Percentiles rank a stretch among this genome's conserved stretches.
Evolutionary conservation across 2,329 filamentous ascomycete species (phyloP).

Genomic region (Emydomyces testavorans): DNA sequence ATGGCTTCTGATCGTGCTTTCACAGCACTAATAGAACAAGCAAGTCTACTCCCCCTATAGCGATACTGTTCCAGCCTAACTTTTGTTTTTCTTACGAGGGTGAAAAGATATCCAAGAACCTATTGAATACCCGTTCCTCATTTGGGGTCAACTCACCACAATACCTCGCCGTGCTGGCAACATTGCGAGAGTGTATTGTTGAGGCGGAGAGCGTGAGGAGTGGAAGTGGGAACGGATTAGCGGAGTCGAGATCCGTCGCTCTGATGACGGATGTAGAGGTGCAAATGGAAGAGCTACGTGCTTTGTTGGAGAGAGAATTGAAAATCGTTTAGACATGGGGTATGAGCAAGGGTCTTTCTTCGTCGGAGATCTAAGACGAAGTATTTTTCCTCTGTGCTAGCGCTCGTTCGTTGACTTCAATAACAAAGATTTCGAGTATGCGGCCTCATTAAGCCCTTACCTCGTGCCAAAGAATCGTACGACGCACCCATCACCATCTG

Average conservation of each 20-base stretch:
- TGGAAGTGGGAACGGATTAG: no score
- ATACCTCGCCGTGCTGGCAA: slow-evolving; percentile 29
- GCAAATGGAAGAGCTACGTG: slow-evolving; percentile 6
- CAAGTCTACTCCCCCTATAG: slow-evolving; percentile 1
- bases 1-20: background rate
- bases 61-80: background rate
- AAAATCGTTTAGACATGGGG: background rate
- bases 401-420: no score
- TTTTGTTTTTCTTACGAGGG: background rate
- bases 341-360: no score
- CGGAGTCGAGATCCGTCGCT: background rate
- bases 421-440: background rate
- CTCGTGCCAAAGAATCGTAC: background rate
- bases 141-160: slow-evolving; percentile 31
- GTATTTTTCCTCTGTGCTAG: no score
- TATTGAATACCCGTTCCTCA: slow-evolving; percentile 31
- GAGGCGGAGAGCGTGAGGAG: slow-evolving; percentile 19
- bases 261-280: slow-evolving; percentile 11
- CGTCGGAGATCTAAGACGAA: no score
- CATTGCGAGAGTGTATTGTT: slow-evolving; percentile 26
- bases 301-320: background rate
- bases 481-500: background rate
- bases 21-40: slow-evolving; percentile 3
- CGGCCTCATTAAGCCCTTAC: background rate
- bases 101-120: slow-evolving; percentile 32